These are phyloP conservation scores for Geotrichum cucujoidarum DNA, from an alignment of 1,139 yeast genomes.

Conservation along the genomic window DNA sequence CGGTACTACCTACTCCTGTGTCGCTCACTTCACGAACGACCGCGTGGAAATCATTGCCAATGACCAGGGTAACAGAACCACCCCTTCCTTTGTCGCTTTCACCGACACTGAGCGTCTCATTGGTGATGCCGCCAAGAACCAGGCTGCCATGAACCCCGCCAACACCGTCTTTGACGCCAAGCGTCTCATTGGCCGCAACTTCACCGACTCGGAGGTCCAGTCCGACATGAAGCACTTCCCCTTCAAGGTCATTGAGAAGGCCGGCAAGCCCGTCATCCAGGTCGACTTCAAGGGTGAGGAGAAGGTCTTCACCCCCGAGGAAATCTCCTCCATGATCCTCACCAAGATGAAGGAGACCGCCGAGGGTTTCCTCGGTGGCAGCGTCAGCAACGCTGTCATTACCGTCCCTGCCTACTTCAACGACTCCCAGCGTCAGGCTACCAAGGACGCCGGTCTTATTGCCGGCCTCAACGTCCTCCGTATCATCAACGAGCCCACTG, in stretches of 20 bases:
- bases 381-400: constrained; percentile 83
- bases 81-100: constrained; percentile 97
- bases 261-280: constrained; percentile 83
- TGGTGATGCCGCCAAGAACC: constrained; percentile 98
- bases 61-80: constrained; percentile 98
- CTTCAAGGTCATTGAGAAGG: constrained; percentile 81
- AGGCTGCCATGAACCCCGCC: constrained; percentile 95
- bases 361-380: constrained; percentile 82
- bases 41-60: constrained; percentile 91
- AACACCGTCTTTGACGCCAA: constrained; percentile 96
- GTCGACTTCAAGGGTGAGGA: constrained; percentile 92
- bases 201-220: constrained; percentile 81
- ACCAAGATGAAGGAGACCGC: constrained; percentile 95
- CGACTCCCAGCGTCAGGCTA: constrained; percentile 95
- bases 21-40: constrained; percentile 91
- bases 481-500: constrained; percentile 94
- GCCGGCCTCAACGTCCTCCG: constrained; percentile 92
- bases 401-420: constrained; percentile 95
- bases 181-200: constrained; percentile 95
- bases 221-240: constrained; percentile 95
- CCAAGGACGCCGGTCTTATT: constrained; percentile 96
- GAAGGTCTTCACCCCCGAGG: constrained; percentile 93
- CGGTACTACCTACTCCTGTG: constrained; percentile 99
- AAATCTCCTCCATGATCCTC: constrained; percentile 90
- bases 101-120: constrained; percentile 92